Conservation (phyloP, 108 stramenopile genomes). For the Cylindrotheca closterium region DNA sequence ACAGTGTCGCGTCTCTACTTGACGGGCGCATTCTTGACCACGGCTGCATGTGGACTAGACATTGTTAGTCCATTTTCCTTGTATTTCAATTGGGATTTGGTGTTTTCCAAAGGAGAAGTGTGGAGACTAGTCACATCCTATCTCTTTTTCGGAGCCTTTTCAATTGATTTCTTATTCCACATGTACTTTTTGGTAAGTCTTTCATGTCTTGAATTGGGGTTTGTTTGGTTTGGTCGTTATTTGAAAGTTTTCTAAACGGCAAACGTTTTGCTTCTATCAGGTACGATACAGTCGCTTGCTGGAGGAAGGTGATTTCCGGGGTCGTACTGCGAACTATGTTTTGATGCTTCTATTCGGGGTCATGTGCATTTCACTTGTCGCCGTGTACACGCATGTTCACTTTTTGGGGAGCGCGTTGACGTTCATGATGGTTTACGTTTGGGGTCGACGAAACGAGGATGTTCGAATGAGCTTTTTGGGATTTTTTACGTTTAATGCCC, state of each 20-base stretch:
- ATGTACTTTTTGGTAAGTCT: conserved; percentile 93
- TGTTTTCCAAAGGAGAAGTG: conserved; percentile 88
- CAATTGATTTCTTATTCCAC: conserved; percentile 97
- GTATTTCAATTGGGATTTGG: conserved; percentile 92
- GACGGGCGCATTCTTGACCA: conserved; percentile 93
- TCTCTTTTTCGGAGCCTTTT: conserved; percentile 96
- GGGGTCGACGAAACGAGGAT: conserved; percentile 87
- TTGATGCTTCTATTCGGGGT: conserved; percentile 92
- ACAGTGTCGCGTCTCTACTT: conserved; percentile 91
- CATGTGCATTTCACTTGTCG: conserved; percentile 69
- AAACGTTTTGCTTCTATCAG: not conserved
- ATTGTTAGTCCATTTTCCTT: conserved; percentile 86
- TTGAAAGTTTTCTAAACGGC: too few relatives aligned
- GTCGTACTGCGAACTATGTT: conserved; percentile 91
- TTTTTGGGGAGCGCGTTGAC: conserved; percentile 93
- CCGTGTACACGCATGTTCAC: conserved; percentile 81
- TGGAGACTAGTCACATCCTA: conserved; percentile 96
- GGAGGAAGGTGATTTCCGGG: conserved; percentile 96
- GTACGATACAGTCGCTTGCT: conserved; percentile 90
- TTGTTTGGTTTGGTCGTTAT: not conserved
- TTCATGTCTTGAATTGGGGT: not conserved
- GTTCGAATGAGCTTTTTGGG: conserved; percentile 94
- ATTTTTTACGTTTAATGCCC: conserved; percentile 92
- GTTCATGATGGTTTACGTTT: conserved; percentile 99
- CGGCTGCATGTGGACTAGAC: conserved; percentile 92